Evolutionary conservation across 805 yeast genomes (phyloP).

Genomic region (Yarrowia sp.): DNA sequence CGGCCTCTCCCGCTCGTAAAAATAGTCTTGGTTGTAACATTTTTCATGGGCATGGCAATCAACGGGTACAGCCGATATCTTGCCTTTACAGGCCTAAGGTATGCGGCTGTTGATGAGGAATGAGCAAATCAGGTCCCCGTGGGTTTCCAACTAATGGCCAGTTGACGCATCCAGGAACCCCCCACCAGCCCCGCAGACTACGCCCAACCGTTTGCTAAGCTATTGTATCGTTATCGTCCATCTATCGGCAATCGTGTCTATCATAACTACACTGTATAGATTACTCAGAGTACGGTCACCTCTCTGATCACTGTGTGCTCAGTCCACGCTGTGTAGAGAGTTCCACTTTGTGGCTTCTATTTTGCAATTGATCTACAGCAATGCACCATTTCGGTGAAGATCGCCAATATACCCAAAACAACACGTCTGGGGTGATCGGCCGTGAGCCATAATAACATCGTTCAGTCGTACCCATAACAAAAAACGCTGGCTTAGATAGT

Average conservation of each 20-base stretch:
- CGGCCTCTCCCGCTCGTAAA: conserved; percentile 12
- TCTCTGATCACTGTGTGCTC: too few relatives aligned
- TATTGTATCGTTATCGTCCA: neutral
- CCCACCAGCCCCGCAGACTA: neutral
- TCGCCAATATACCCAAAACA: conserved; percentile 5
- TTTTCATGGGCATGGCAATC: neutral
- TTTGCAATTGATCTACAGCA: conserved; percentile 12
- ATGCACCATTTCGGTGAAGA: conserved; percentile 10
- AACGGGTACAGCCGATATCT: neutral
- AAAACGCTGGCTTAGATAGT: neutral
- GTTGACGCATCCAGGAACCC: neutral
- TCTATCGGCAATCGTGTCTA: neutral
- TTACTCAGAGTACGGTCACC: neutral
- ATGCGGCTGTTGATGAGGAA: conserved; percentile 14
- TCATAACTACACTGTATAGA: neutral
- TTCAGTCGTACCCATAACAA: neutral
- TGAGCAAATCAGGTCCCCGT: neutral
- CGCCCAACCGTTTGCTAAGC: neutral
- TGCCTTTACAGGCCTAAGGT: neutral
- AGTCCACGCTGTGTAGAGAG: neutral
- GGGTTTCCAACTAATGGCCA: too few relatives aligned
- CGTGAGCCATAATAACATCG: conserved; percentile 13
- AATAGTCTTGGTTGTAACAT: neutral
- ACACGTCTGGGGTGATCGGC: conserved; percentile 25
- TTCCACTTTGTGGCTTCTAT: conserved; percentile 2